phyloP scores from a whole-genome alignment of 164 flowering plant genomes.

The Warburgia ugandensis region DNA sequence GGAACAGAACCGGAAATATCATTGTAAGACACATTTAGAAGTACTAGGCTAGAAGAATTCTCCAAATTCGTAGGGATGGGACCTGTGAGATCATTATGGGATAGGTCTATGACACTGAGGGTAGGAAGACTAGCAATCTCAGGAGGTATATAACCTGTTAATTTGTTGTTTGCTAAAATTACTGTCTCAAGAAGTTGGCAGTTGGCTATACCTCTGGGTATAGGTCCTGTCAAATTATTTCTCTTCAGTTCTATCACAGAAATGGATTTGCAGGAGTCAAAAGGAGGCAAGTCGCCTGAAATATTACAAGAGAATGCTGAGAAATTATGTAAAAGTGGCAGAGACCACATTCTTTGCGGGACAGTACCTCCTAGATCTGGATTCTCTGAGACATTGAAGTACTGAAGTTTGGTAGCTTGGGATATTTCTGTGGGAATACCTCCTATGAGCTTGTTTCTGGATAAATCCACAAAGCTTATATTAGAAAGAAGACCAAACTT shows the following conservation, averaged over 20 bases:
- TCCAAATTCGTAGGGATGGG: slow-evolving; percentile 44
- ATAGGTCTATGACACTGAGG: slow-evolving; percentile 44
- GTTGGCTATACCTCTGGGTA: slow-evolving; percentile 40
- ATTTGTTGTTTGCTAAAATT: slow-evolving; percentile 37
- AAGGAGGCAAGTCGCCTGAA: slow-evolving; percentile 59
- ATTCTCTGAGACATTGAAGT: slow-evolving; percentile 70
- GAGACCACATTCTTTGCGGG: slow-evolving; percentile 55
- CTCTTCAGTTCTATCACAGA: slow-evolving; percentile 45
- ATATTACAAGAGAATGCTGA: slow-evolving; percentile 71
- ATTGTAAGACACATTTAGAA: slow-evolving; percentile 72
- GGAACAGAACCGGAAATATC: slow-evolving; percentile 75
- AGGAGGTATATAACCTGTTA: slow-evolving; percentile 53
- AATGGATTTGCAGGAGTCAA: slow-evolving; percentile 45
- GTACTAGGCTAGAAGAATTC: slow-evolving; percentile 37
- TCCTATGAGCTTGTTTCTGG: slow-evolving; percentile 62
- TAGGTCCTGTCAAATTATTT: slow-evolving; percentile 46
- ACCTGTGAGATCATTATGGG: slow-evolving; percentile 57
- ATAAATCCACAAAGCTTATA: slow-evolving; percentile 65
- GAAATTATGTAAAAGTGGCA: slow-evolving; percentile 59
- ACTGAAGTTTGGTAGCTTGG: slow-evolving; percentile 53
- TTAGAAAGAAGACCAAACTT: slow-evolving; percentile 41
- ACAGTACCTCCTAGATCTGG: slow-evolving; percentile 49
- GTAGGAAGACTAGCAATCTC: slow-evolving; percentile 46
- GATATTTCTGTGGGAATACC: slow-evolving; percentile 57
- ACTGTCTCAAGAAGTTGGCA: slow-evolving; percentile 47